These are phyloP conservation scores for Hemileccinum rubropunctum DNA, from an alignment of 768 basidiomycete genomes.

Conservation along the genomic window DNA sequence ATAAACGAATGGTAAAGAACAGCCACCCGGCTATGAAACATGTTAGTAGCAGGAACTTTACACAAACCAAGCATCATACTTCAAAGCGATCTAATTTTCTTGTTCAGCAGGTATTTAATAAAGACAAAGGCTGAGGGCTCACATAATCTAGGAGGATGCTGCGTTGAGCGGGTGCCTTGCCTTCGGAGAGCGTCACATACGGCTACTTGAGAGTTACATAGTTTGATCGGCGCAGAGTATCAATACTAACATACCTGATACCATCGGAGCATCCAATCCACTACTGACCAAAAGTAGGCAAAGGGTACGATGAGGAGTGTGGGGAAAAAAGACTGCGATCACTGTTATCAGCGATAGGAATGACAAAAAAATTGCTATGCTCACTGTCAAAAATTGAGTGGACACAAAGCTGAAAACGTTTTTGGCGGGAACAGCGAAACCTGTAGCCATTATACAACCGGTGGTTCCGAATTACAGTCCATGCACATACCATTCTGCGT, in stretches of 20 bases:
- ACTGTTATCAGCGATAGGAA: background rate
- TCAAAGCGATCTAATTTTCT: constrained; percentile 38
- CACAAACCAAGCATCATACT: constrained; percentile 28
- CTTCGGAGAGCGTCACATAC: constrained; percentile 55
- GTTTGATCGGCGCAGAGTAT: constrained; percentile 1
- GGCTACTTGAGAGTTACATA: constrained; percentile 41
- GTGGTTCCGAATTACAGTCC: background rate
- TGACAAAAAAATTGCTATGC: constrained; percentile 18
- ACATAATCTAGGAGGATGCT: constrained; percentile 69
- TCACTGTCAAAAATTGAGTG: constrained; percentile 41
- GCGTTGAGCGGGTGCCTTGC: constrained; percentile 51
- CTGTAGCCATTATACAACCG: constrained; percentile 31
- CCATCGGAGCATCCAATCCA: constrained; percentile 54
- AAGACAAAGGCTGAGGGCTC: constrained; percentile 16
- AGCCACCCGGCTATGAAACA: constrained; percentile 37
- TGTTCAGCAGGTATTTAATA: constrained; percentile 1
- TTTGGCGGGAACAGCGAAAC: constrained; percentile 48
- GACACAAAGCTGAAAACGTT: constrained; percentile 52
- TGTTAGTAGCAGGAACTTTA: constrained; percentile 4
- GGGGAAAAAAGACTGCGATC: constrained; percentile 56
- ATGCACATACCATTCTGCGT: constrained; percentile 15
- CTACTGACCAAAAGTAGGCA: constrained; percentile 45
- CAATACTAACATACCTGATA: constrained; percentile 47
- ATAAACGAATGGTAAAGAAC: constrained; percentile 44
- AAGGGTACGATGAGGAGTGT: constrained; percentile 49